Evolutionary conservation across 805 yeast genomes (phyloP).

Genomic region (Metschnikowia lunata): DNA sequence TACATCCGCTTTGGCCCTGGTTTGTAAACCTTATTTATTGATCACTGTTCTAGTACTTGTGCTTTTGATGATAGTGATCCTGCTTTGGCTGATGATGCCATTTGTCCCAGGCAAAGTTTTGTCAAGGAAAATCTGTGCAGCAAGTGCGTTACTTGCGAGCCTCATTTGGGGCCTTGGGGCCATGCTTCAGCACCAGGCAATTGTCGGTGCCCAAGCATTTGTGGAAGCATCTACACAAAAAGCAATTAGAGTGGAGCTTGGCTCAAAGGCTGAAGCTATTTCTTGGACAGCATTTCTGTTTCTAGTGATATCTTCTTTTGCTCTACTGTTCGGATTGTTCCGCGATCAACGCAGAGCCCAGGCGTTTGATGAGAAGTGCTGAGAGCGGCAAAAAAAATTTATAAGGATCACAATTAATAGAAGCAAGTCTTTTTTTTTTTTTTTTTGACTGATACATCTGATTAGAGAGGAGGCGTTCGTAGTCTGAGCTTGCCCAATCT

Average conservation of each 20-base stretch:
- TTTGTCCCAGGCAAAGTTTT: conserved; percentile 42
- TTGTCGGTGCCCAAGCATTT: conserved; percentile 39
- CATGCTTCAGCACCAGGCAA: conserved; percentile 59
- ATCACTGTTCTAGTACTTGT: conserved; percentile 45
- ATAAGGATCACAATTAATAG: too few species aligned
- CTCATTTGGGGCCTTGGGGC: conserved; percentile 63
- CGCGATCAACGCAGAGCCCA: conserved; percentile 7
- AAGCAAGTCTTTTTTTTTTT: too few species aligned
- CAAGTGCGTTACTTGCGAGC: conserved; percentile 12
- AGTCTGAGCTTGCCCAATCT: too few species aligned
- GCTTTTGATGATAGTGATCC: conserved; percentile 35
- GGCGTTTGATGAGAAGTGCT: conserved; percentile 5
- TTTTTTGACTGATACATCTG: too few species aligned
- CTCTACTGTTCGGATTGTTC: conserved; percentile 7
- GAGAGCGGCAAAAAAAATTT: not conserved
- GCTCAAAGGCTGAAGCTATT: conserved; percentile 52
- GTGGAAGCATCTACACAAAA: conserved; percentile 49
- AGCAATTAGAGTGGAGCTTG: conserved; percentile 40
- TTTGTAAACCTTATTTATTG: conserved; percentile 52
- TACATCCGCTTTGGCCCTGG: conserved; percentile 41
- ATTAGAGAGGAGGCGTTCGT: too few species aligned
- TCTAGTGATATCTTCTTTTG: conserved; percentile 31
- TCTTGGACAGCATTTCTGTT: conserved; percentile 60
- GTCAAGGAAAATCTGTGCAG: conserved; percentile 32
- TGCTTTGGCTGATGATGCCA: conserved; percentile 46